A percentile compares a stretch with the other conserved stretches of the same genome.
These are phyloP conservation scores for Xylariaceae sp. DNA, from an alignment of 2,329 filamentous ascomycete species.

Conservation along the genomic window DNA sequence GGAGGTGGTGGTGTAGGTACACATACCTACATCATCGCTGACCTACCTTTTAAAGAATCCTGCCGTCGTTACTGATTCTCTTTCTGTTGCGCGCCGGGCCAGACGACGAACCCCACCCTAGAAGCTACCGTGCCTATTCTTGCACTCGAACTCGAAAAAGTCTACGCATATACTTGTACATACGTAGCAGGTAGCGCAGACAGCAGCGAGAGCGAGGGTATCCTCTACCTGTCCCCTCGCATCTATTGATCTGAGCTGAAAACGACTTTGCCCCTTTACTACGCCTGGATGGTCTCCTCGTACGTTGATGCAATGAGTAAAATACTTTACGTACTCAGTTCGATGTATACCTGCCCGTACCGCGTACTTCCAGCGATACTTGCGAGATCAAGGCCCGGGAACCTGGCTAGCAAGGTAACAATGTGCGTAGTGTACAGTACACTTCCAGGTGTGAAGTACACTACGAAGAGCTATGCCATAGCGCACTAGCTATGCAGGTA, in stretches of 20 bases:
- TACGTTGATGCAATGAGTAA: conserved; percentile 2
- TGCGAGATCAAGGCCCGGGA: conserved; percentile 10
- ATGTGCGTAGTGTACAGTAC: neutral
- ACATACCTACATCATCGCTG: neutral
- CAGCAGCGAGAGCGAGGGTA: too few species aligned
- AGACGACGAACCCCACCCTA: neutral
- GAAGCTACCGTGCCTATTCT: too few species aligned
- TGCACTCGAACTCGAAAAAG: neutral
- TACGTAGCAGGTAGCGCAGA: neutral
- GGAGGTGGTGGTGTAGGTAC: neutral
- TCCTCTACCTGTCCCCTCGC: too few species aligned
- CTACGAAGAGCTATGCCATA: neutral
- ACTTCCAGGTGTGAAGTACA: neutral
- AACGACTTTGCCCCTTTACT: conserved; percentile 9
- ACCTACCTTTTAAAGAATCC: neutral
- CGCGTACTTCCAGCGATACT: conserved; percentile 2
- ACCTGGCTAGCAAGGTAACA: conserved; percentile 11
- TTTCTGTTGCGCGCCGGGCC: neutral
- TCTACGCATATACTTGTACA: neutral
- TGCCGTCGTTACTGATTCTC: neutral
- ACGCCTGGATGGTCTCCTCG: conserved; percentile 2
- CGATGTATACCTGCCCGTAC: neutral
- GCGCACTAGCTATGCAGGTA: neutral
- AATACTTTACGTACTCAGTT: neutral
- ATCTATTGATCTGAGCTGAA: conserved; percentile 15